A percentile compares a stretch with the other conserved stretches of the same genome.
These are phyloP conservation scores for Silene vulgaris DNA, from an alignment of 179 eudicot species.

Conservation along the genomic window DNA sequence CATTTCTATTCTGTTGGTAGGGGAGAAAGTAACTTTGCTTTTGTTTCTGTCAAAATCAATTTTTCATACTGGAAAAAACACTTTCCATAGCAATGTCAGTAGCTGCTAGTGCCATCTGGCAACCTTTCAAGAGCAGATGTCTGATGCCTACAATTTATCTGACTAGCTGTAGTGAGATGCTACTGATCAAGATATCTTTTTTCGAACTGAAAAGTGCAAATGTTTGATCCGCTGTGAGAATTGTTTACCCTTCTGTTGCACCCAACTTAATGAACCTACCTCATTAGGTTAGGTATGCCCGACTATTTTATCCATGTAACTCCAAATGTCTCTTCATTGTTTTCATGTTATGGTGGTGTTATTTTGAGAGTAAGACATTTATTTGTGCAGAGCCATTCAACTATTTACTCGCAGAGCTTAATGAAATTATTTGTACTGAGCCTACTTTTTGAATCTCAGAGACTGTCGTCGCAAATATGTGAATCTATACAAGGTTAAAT, in stretches of 20 bases:
- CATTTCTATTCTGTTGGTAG: not conserved
- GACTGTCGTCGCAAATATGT: conserved; percentile 73
- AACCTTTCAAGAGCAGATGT: not conserved
- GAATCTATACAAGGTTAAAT: conserved; percentile 74
- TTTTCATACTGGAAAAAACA: not conserved
- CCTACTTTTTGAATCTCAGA: conserved; percentile 36
- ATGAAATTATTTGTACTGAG: conserved; percentile 17
- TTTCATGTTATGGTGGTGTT: not conserved
- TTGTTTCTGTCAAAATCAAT: no score
- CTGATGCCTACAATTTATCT: not conserved
- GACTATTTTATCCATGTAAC: not conserved
- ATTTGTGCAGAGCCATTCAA: not conserved
- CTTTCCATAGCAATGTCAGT: not conserved
- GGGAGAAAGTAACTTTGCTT: no score
- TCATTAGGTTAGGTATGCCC: not conserved
- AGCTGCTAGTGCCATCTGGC: not conserved
- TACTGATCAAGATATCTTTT: not conserved
- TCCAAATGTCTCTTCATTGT: not conserved
- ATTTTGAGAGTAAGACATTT: not conserved
- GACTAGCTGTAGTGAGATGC: conserved; percentile 2
- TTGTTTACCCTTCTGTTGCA: not conserved
- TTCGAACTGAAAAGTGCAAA: not conserved
- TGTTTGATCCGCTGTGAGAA: not conserved
- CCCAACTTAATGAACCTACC: not conserved
- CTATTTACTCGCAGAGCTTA: not conserved